These are phyloP conservation scores for Penicillium sp. DNA, from an alignment of 2,329 filamentous ascomycete genomes.

Conservation along the genomic window DNA sequence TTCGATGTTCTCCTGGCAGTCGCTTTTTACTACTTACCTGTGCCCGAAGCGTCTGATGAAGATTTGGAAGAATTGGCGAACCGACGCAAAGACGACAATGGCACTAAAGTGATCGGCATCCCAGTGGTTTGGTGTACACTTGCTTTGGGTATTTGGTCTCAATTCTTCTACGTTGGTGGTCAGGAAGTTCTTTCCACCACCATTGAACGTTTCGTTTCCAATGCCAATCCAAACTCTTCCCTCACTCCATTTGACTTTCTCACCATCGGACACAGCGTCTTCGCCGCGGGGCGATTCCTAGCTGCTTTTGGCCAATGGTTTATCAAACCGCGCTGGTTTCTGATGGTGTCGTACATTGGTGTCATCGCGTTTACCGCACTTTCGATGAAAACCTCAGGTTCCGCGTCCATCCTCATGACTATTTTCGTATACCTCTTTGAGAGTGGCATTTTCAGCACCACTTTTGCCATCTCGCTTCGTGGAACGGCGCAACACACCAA, in stretches of 20 bases:
- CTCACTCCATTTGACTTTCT: conserved; percentile 40
- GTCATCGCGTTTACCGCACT: conserved; percentile 48
- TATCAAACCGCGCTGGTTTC: conserved; percentile 54
- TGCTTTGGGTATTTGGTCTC: conserved; percentile 48
- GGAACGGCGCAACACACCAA: conserved; percentile 56
- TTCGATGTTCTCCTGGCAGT: conserved; percentile 55
- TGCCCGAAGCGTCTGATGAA: conserved; percentile 57
- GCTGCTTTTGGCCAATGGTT: conserved; percentile 49
- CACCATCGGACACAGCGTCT: conserved; percentile 53
- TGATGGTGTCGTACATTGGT: conserved; percentile 49
- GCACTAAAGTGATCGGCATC: conserved; percentile 40
- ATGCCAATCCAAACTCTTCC: conserved; percentile 31
- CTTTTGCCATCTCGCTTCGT: conserved; percentile 54
- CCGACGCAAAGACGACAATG: conserved; percentile 46
- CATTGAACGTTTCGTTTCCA: conserved; percentile 41
- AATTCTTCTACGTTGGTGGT: conserved; percentile 57
- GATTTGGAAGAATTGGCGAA: conserved; percentile 53
- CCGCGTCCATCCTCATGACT: conserved; percentile 42
- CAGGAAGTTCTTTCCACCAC: conserved; percentile 52
- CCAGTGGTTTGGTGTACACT: conserved; percentile 54
- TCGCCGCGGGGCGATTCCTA: conserved; percentile 54
- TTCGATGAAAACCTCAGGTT: conserved; percentile 45
- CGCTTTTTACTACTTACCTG: conserved; percentile 55
- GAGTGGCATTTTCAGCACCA: conserved; percentile 54
- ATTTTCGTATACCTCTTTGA: conserved; percentile 55